Conservation (phyloP, 441 rosid genomes). For the Croton laevigatus region DNA sequence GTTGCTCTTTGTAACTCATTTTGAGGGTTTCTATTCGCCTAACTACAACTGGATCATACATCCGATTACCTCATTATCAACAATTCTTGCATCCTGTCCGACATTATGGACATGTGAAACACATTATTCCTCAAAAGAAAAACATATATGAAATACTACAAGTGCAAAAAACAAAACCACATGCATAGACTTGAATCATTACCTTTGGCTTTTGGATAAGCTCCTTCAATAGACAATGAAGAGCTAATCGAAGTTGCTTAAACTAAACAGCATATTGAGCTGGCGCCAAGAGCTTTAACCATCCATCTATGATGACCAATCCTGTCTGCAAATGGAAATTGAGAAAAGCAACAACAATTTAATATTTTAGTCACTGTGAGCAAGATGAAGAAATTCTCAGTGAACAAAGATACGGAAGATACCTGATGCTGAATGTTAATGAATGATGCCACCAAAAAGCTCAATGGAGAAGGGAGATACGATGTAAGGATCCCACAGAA, state of each 20-base stretch:
- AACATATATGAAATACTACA: no score
- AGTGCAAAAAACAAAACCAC: not conserved
- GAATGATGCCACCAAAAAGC: constrained; percentile 92
- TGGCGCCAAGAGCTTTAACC: constrained; percentile 82
- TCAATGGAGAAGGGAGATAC: constrained; percentile 86
- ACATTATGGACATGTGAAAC: not conserved
- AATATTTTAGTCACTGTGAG: not conserved
- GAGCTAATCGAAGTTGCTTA: constrained; percentile 77
- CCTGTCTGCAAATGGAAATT: constrained; percentile 46
- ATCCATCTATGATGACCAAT: constrained; percentile 70
- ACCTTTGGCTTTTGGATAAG: constrained; percentile 83
- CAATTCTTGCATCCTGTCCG: constrained; percentile 50
- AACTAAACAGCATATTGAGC: constrained; percentile 91
- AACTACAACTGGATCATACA: constrained; percentile 68
- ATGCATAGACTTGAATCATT: no score
- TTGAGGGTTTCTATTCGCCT: constrained; percentile 67
- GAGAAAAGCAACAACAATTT: not conserved
- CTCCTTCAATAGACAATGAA: constrained; percentile 60
- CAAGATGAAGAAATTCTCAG: constrained; percentile 3
- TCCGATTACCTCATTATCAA: constrained; percentile 68
- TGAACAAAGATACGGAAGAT: constrained; percentile 15
- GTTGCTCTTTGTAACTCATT: constrained; percentile 22
- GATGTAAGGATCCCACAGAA: constrained; percentile 81
- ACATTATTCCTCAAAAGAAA: no score
- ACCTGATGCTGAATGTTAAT: constrained; percentile 95